Evolutionary conservation across 139 green algal genomes (phyloP).

Genomic region (Chlorella sp.): DNA sequence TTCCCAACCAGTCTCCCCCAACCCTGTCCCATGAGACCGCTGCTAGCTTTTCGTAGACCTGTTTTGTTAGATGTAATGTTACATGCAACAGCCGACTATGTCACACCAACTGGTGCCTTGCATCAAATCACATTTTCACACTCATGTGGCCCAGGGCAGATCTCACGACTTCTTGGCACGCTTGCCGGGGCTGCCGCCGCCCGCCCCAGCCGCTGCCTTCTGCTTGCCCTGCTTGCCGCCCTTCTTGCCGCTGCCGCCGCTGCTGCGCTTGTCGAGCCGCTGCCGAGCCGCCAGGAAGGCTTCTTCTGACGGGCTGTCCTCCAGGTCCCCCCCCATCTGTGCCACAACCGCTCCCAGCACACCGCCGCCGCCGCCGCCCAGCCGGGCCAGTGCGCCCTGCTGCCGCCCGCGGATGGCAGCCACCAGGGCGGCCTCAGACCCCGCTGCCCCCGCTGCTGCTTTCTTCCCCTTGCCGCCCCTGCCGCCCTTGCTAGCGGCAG

Average conservation of each 20-base stretch:
- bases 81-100: no score
- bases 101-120: no score
- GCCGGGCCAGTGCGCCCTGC: not conserved
- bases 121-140: no score
- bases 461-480: not conserved
- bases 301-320: constrained; percentile 54
- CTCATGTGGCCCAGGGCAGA: no score
- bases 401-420: constrained; percentile 39
- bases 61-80: no score
- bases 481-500: not conserved
- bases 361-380: not conserved
- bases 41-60: no score
- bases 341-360: constrained; percentile 51
- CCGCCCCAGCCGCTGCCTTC: not conserved
- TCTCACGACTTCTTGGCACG: constrained; percentile 6
- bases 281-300: constrained; percentile 56
- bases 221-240: constrained; percentile 22
- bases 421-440: constrained; percentile 34
- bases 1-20: no score
- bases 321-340: constrained; percentile 36
- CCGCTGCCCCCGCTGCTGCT: not conserved
- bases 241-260: constrained; percentile 4
- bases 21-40: no score
- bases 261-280: constrained; percentile 23
- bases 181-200: not conserved